Evolutionary conservation across 305 asterid genomes (phyloP).

Genomic region (Fraxinus baroniana): DNA sequence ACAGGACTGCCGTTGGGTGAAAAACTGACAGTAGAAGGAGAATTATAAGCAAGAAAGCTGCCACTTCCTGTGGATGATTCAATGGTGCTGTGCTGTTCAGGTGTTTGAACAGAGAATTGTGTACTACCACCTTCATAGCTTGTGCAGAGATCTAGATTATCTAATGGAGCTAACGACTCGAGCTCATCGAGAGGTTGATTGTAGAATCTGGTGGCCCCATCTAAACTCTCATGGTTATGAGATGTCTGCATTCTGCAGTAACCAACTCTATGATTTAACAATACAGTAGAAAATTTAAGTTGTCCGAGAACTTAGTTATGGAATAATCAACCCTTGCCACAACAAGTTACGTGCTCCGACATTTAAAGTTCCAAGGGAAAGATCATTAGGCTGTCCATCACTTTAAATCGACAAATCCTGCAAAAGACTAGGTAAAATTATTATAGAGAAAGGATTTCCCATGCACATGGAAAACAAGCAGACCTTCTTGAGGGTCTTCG

Average conservation of each 20-base stretch:
- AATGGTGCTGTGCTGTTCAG: conserved; percentile 20
- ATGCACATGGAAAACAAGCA: background rate
- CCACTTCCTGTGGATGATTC: conserved; percentile 33
- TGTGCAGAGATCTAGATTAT: conserved; percentile 26
- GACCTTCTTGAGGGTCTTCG: background rate
- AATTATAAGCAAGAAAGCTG: conserved; percentile 22
- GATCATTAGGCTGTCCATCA: background rate
- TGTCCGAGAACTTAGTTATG: background rate
- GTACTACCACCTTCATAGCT: conserved; percentile 15
- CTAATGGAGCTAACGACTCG: conserved; percentile 31
- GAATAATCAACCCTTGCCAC: background rate
- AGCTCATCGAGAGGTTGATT: conserved; percentile 30
- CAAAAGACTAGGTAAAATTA: background rate
- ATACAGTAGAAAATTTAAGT: background rate
- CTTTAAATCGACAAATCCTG: conserved; percentile 9
- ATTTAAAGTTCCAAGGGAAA: background rate
- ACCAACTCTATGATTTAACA: background rate
- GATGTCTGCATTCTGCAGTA: conserved; percentile 35
- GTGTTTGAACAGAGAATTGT: conserved; percentile 26
- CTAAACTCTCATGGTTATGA: conserved; percentile 28
- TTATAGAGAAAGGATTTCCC: background rate
- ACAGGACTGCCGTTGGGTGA: conserved; percentile 34
- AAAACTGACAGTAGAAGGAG: conserved; percentile 33
- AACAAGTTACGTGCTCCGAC: background rate
- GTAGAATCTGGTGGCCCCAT: conserved; percentile 23